Evolutionary conservation across 2,329 filamentous ascomycete species (phyloP).

Genomic region (Chlorencoelia australis): DNA sequence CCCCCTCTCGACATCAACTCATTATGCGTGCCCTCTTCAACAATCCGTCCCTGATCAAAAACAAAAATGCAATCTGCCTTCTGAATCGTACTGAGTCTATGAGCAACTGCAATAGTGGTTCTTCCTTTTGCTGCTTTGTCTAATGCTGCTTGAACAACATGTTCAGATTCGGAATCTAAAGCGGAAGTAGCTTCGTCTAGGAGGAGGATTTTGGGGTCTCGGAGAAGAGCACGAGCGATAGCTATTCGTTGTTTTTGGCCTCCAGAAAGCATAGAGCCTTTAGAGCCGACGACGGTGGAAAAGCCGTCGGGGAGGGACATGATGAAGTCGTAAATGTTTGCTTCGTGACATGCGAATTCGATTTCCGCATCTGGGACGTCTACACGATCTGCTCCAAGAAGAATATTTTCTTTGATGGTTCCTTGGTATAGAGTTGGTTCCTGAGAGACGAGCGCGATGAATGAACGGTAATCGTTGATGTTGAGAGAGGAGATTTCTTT

Average conservation of each 20-base stretch:
- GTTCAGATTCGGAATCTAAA: conserved; percentile 66
- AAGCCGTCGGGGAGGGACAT: conserved; percentile 78
- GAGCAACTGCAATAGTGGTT: conserved; percentile 90
- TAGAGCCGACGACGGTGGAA: conserved; percentile 74
- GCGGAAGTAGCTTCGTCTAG: conserved; percentile 75
- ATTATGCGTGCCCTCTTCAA: conserved; percentile 72
- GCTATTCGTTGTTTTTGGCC: conserved; percentile 90
- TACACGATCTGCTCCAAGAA: conserved; percentile 61
- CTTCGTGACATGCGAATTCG: conserved; percentile 72
- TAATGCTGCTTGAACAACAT: conserved; percentile 70
- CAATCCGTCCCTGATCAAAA: conserved; percentile 81
- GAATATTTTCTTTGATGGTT: conserved; percentile 80
- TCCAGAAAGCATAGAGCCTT: conserved; percentile 75
- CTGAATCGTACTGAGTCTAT: conserved; percentile 85
- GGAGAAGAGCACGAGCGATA: conserved; percentile 81
- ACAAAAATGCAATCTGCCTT: conserved; percentile 93
- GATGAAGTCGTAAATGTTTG: conserved; percentile 91
- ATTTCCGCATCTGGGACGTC: conserved; percentile 63
- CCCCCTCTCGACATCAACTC: conserved; percentile 62
- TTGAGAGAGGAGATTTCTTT: conserved; percentile 73
- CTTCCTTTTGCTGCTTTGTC: conserved; percentile 75
- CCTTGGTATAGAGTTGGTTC: conserved; percentile 94
- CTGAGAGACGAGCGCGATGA: conserved; percentile 82
- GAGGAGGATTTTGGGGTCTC: conserved; percentile 80
- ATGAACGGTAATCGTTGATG: conserved; percentile 73